phyloP scores from a whole-genome alignment of 2,329 filamentous ascomycete species.

The Xylaria multiplex region DNA sequence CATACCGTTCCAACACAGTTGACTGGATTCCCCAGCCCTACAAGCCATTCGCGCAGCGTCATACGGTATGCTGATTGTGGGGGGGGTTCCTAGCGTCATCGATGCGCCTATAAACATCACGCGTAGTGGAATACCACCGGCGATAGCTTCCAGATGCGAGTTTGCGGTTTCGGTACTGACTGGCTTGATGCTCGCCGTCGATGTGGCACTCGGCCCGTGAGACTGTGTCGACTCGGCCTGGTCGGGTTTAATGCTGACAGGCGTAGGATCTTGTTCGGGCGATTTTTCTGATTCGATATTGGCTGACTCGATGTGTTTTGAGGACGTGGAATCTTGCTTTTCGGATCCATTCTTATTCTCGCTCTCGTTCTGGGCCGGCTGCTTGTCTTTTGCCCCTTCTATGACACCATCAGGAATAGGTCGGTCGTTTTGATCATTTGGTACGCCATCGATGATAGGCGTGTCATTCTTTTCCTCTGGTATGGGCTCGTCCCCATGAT shows the following conservation, averaged over 20 bases:
- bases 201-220: slow-evolving; percentile 1
- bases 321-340: background rate
- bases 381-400: slow-evolving; percentile 19
- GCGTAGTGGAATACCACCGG: slow-evolving; percentile 37
- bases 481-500: slow-evolving; percentile 28
- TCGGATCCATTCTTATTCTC: background rate
- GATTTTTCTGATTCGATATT: slow-evolving; percentile 12
- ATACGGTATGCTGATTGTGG: slow-evolving; percentile 38
- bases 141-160: slow-evolving; percentile 21
- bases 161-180: slow-evolving; percentile 17
- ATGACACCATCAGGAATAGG: slow-evolving; percentile 35
- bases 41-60: slow-evolving; percentile 39
- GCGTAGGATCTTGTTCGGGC: background rate
- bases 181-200: slow-evolving; percentile 7
- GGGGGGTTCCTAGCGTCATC: slow-evolving; percentile 37
- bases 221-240: background rate
- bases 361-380: slow-evolving; percentile 2
- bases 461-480: slow-evolving; percentile 21
- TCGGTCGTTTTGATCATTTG: slow-evolving; percentile 35
- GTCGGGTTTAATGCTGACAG: slow-evolving; percentile 3
- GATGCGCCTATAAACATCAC: slow-evolving; percentile 42
- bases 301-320: background rate
- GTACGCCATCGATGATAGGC: slow-evolving; percentile 37
- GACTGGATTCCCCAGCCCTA: slow-evolving; percentile 38
- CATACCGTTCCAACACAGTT: slow-evolving; percentile 40